Evolutionary conservation across 345 rosid species (phyloP).

Genomic region (Populus tremula): DNA sequence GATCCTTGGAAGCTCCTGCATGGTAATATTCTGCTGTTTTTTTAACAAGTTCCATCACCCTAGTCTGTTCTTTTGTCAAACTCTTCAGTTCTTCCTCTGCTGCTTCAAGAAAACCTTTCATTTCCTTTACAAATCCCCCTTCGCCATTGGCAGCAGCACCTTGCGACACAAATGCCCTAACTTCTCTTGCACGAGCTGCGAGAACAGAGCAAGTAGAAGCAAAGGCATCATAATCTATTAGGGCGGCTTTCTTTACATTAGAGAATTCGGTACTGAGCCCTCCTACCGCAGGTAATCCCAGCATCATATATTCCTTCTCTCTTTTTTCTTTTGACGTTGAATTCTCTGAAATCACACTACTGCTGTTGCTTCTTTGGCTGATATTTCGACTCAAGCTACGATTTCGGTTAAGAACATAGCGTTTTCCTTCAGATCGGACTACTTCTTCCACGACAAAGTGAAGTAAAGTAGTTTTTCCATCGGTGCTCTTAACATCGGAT

Average conservation of each 20-base stretch:
- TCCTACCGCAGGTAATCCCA: conserved; percentile 74
- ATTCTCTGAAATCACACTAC: conserved; percentile 22
- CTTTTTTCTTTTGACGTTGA: conserved; percentile 46
- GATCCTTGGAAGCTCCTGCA: conserved; percentile 48
- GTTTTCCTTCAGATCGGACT: conserved; percentile 73
- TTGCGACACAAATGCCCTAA: conserved; percentile 28
- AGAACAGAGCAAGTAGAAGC: conserved; percentile 47
- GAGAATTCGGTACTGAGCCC: conserved; percentile 72
- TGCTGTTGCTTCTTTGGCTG: conserved; percentile 26
- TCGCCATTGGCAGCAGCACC: conserved; percentile 29
- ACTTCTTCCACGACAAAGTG: conserved; percentile 88
- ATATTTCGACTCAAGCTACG: conserved; percentile 43
- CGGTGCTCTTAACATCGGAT: conserved; percentile 76
- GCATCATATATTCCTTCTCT: conserved; percentile 55
- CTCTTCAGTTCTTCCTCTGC: conserved; percentile 55
- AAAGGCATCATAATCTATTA: conserved; percentile 46
- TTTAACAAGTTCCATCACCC: conserved; percentile 61
- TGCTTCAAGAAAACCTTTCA: conserved; percentile 52
- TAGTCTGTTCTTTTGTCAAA: conserved; percentile 48
- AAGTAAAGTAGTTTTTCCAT: conserved; percentile 76
- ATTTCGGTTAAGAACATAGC: conserved; percentile 49
- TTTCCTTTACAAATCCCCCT: conserved; percentile 47
- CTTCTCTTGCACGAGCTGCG: conserved; percentile 44
- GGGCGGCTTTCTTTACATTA: conserved; percentile 80
- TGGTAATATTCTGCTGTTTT: conserved; percentile 78